Evolutionary conservation across 75 land plant genomes (phyloP).

Genomic region (Azolla pinnata): DNA sequence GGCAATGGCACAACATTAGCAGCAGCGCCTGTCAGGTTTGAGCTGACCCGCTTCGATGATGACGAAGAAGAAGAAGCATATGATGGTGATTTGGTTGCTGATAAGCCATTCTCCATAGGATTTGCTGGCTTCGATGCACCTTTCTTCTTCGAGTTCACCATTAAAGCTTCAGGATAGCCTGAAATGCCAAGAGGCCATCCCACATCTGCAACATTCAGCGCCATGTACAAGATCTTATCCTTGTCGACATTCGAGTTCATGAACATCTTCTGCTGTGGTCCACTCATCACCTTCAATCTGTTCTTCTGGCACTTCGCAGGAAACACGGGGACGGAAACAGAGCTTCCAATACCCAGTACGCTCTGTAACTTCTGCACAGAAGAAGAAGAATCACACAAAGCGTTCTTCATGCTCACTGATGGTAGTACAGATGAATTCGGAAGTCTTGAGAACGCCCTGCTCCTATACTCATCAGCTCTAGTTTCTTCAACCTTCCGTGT

Average conservation of each 20-base stretch:
- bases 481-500: no score
- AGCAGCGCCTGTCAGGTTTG: no score
- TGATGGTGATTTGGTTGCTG: no score
- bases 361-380: not conserved
- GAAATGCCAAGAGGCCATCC: slow-evolving; percentile 4
- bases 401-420: not conserved
- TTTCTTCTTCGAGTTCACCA: not conserved
- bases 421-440: not conserved
- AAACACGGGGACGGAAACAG: not conserved
- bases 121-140: slow-evolving; percentile 1
- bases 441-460: not conserved
- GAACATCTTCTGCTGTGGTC: not conserved
- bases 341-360: not conserved
- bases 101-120: not conserved
- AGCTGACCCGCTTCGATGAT: no score
- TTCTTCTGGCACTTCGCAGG: slow-evolving; percentile 4
- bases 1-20: not conserved
- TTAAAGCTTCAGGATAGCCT: not conserved
- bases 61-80: no score
- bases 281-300: not conserved
- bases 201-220: not conserved
- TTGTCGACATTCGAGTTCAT: no score
- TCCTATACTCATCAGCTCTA: not conserved
- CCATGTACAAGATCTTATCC: no score
- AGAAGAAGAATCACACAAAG: not conserved